Evolutionary conservation across 225 moss, liverwort and hornwort genomes (phyloP), one percentile per base, ranked within the genome.

Genomic region (Asterella californica): DNA sequence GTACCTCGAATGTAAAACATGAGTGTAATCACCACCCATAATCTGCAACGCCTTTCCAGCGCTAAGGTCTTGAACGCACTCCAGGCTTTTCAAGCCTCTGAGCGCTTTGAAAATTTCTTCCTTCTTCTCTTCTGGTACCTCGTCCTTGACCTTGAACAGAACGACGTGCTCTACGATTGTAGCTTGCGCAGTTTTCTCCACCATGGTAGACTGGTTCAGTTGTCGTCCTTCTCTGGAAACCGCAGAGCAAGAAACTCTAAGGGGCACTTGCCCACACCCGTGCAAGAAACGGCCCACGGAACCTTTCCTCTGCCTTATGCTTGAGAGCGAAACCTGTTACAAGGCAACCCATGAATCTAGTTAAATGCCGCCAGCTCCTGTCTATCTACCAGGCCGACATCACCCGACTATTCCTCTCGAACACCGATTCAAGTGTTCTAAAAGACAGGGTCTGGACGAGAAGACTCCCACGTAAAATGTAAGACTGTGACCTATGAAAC

Each of bases 1-100:
- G 75, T 88, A 90, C 42, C 90, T 84, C 4, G 88, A 85, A 32
- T 95, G 95, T 83, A 95, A 75, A 15, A 84, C 90, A 79, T 93
- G 91, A 27, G 89, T 90, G 72, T 80, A 95, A 49, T 90, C 72
- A 0, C 81, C 89, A 63, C 91, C 90, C 38, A 93, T 82, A 61
- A 91, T 82, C 84, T 95, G 81, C 76, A 83, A 81, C 3, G 88
- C 86, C 75, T 64, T 70, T 27, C 87, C 82, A 0, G 83, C 84
- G 3, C 79, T 90, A 30, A 95, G 75, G 60, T 88, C 86, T 70
- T 82, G 76, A 78, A 93, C 89, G 25, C 85, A 86, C 0, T 91
- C 90, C n/a, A 93, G 75, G 36, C 82, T 84, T 29, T 87, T 86
- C 27, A 95, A 79, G 15, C 60, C 78, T 15, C 80, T 82, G 29